Base-by-base conservation (phyloP, 768 basidiomycete genomes). In the Lactarius hatsudake region DNA sequence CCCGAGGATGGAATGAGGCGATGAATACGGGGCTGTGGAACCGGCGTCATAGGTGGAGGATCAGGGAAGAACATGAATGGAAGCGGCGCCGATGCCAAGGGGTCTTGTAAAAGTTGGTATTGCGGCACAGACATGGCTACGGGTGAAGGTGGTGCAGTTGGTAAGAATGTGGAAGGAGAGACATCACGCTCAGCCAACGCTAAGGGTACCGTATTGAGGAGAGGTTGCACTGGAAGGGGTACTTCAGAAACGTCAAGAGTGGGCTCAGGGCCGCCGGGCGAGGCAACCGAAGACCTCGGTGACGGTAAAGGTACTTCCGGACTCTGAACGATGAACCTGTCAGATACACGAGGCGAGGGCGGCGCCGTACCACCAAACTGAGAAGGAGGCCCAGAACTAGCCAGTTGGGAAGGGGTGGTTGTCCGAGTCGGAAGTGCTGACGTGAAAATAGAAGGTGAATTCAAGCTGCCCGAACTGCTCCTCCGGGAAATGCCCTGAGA, bases 1-100 rank as follows among this genome's bases (percentile, higher is more conserved):
- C 95, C 93, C 66, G 84, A 82, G 62, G 87, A 85, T 1, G 93
- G 93, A 70, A 95, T 93, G 48, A 95, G 84, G 7, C 92, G 87
- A 72, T 93, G 91, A 64, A 95, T 94, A 56, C 83, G 89, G 15
- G 93, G 91, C 45, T 84, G 77, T 62, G 84, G 85, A 66, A 83
- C 74, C 66, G 83, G 80, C 66, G 81, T 66, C 42, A 81, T 72
- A 68, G 84, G 79, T 23, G 83, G 78, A 26, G 81, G 76, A 67
- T 83, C 76, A 64, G 86, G 82, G 73, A 88, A 87, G 74, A 88
- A 87, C 78, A 89, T 71, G 59, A 71, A 67, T 2, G 66, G 70
- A 60, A 63, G 56, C 23, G 69, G 40, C 5, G 68, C 66, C 26
- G 69, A 69, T 15, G 69, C 59, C 5, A 69, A 59, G 23, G 73